A percentile compares a stretch with the other conserved stretches of the same genome.
Conservation (phyloP, 192 early-diverging fungal genomes). For the Umbelopsis isabellina region DNA sequence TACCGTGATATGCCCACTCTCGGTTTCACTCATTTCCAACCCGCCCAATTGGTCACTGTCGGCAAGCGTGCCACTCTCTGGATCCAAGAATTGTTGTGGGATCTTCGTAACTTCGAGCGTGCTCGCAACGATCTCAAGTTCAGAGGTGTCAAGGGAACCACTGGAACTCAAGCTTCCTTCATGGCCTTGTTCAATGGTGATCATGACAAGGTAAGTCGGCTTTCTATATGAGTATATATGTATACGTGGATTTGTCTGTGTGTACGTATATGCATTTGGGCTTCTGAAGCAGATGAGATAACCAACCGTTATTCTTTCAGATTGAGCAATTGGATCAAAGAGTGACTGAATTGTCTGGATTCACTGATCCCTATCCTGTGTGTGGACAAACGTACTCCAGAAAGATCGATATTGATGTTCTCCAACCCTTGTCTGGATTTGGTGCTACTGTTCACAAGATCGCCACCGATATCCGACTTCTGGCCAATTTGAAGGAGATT, state of each 20-base stretch:
- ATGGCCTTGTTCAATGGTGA: conserved; percentile 93
- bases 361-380: conserved; percentile 83
- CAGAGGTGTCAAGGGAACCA: conserved; percentile 98
- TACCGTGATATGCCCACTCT: conserved; percentile 90
- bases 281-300: no score
- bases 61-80: conserved; percentile 96
- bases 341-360: conserved; percentile 89
- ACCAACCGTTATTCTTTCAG: conserved; percentile 5
- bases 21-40: conserved; percentile 99
- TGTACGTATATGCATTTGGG: no score
- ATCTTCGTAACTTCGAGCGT: conserved; percentile 91
- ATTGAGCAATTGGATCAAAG: conserved; percentile 89
- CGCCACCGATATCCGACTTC: conserved; percentile 92
- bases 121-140: conserved; percentile 87
- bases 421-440: conserved; percentile 85
- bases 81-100: conserved; percentile 97
- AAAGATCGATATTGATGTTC: conserved; percentile 95
- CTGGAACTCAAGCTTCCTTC: conserved; percentile 98
- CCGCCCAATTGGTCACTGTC: conserved; percentile 97
- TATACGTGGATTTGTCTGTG: no score
- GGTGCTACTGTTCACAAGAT: conserved; percentile 97
- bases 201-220: conserved; percentile 69
- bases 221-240: no score
- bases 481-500: conserved; percentile 96
- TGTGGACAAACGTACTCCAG: conserved; percentile 98